Base-by-base conservation (phyloP, 495 filamentous ascomycete genomes). In the Penicillium herquei region DNA sequence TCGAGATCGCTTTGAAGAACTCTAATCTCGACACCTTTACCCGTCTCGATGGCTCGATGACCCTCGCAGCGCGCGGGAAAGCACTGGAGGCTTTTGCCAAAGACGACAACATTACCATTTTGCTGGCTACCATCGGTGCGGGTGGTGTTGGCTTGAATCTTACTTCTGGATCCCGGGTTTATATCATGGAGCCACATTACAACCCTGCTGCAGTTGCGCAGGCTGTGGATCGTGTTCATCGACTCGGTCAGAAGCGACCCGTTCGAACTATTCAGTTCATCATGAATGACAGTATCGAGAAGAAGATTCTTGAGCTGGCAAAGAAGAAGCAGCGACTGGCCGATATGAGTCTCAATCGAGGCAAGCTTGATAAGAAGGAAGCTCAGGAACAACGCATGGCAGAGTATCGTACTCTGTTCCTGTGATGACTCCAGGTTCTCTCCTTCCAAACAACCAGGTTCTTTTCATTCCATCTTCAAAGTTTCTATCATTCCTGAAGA, bases 101-200 rank as follows among this genome's bases (percentile, higher is more conserved):
- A n/a, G 83, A 96, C 56, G 68, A 80, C 13, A 72, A 73, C 4
- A 81, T 95, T 30, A 85, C 84, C 13, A 84, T 96, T 51, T 88
- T 98, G 43, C 80, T 98, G 10, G 88, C 96, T 47, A 96, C 92
- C 31, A 92, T 98, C 70, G 89, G 83, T 57, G 94, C 94, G 1
- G 94, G 93, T 52, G 94, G 94, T 33, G 80, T 96, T 16, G 94
- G 93, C 9, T 83, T 98, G 33, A 98, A 98, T 63, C 78, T 98
- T 18, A 96, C 91, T 0, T 76, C 87, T 3, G 94, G 86, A 18
- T 92, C 85, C 64, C 85, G 84, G 37, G 94, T 93, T 11, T 98
- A 91, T 63, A 87, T 98, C 43, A 97, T 98, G 94, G 94, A 98
- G 70, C 94, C 94, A 2, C 91, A 97, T 61, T 98, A 91, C 68